A percentile compares a stretch with the other conserved stretches of the same genome.
phyloP scores from a whole-genome alignment of 345 rosid genomes.

The Heritiera fomes region DNA sequence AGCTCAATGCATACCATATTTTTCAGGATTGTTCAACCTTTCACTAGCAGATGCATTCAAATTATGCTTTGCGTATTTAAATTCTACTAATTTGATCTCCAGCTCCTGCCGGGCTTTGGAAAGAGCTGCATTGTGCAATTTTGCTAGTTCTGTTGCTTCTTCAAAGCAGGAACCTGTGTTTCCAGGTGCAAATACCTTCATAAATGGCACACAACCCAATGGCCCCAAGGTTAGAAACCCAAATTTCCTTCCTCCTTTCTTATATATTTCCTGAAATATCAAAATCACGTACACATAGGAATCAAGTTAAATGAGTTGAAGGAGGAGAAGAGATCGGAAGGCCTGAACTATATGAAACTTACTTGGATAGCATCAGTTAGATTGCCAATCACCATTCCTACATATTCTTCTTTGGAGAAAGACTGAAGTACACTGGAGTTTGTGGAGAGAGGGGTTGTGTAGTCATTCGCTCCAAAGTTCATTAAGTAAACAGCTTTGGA shows the following conservation, averaged over 20 bases:
- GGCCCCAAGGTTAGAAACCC: slow-evolving; percentile 34
- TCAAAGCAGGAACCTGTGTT: slow-evolving; percentile 47
- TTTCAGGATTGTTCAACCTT: slow-evolving; percentile 53
- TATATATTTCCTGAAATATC: slow-evolving; percentile 38
- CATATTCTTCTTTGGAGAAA: slow-evolving; percentile 21
- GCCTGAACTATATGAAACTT: background rate
- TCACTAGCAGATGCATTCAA: slow-evolving; percentile 33
- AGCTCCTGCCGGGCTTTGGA: slow-evolving; percentile 38
- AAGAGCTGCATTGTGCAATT: slow-evolving; percentile 59
- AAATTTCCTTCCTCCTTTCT: slow-evolving; percentile 49
- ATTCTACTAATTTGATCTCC: slow-evolving; percentile 43
- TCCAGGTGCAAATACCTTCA: background rate
- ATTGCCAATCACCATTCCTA: slow-evolving; percentile 39
- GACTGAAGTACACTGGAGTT: slow-evolving; percentile 28
- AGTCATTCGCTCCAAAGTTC: slow-evolving; percentile 46
- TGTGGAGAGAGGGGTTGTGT: background rate
- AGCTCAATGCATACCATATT: slow-evolving; percentile 33
- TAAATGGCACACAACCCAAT: slow-evolving; percentile 34
- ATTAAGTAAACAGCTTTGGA: slow-evolving; percentile 46
- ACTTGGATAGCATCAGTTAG: slow-evolving; percentile 30
- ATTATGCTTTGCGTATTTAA: slow-evolving; percentile 62
- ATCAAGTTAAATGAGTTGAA: background rate
- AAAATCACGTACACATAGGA: background rate
- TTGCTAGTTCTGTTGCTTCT: slow-evolving; percentile 45
- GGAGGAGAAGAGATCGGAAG: background rate